phyloP scores from a whole-genome alignment of 257 asterid genomes.

The Gynochthodes officinalis region DNA sequence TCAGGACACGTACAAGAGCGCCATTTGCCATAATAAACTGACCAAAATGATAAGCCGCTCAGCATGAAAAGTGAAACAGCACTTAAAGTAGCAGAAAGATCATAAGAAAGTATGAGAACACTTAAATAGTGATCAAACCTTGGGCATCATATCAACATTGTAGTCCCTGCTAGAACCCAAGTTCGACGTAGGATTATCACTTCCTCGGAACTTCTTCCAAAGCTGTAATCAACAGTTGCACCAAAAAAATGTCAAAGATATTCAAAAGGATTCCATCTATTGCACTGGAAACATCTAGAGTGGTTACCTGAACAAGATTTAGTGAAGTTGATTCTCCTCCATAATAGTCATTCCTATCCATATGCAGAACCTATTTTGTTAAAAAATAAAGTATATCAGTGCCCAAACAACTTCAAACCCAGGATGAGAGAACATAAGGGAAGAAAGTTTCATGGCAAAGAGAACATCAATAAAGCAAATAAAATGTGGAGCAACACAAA shows the following conservation, averaged over 20 bases:
- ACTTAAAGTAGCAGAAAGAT: background rate
- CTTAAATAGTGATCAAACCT: slow-evolving; percentile 46
- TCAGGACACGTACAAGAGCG: slow-evolving; percentile 85
- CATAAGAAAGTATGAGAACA: background rate
- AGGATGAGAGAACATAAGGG: background rate
- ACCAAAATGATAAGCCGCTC: slow-evolving; percentile 1
- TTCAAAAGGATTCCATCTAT: background rate
- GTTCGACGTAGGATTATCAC: slow-evolving; percentile 76
- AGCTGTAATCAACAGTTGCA: slow-evolving; percentile 30
- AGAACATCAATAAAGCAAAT: too few relatives aligned
- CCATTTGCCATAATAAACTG: slow-evolving; percentile 99
- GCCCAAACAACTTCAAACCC: background rate
- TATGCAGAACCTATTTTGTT: slow-evolving; percentile 34
- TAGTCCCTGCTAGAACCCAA: slow-evolving; percentile 93
- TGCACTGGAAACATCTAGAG: background rate
- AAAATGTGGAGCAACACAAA: too few relatives aligned
- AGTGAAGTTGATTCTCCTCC: slow-evolving; percentile 46
- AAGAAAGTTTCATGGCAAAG: background rate
- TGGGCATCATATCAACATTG: slow-evolving; percentile 95
- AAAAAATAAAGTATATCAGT: background rate
- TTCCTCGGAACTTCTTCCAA: slow-evolving; percentile 91
- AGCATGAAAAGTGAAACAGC: slow-evolving; percentile 7
- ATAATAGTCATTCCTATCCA: slow-evolving; percentile 45
- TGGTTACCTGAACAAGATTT: slow-evolving; percentile 38
- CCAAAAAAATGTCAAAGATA: background rate